A percentile compares a stretch with the other conserved stretches of the same genome.
phyloP scores from a whole-genome alignment of 75 land plant species.

The Cryptomeria japonica region DNA sequence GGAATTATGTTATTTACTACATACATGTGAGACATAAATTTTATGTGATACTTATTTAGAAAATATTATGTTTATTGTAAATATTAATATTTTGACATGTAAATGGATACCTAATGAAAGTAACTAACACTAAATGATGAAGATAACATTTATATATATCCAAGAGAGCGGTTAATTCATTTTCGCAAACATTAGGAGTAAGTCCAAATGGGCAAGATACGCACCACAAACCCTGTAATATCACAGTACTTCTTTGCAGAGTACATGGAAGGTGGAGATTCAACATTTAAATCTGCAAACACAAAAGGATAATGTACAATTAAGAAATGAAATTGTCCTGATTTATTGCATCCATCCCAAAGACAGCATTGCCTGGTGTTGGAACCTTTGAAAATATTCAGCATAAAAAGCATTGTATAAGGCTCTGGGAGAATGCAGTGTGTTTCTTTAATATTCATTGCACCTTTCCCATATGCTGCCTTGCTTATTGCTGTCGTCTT shows the following conservation, averaged over 20 bases:
- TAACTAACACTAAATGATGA: not conserved
- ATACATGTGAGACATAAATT: too few relatives aligned
- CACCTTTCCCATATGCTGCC: not conserved
- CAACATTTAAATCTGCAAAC: constrained; percentile 78
- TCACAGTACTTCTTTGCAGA: constrained; percentile 91
- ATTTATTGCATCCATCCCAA: not conserved
- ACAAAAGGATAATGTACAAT: not conserved
- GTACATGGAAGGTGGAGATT: constrained; percentile 90
- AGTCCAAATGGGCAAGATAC: constrained; percentile 7
- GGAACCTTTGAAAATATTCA: not conserved
- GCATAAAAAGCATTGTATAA: not conserved
- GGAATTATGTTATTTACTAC: too few relatives aligned
- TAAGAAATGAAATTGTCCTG: not conserved
- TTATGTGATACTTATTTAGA: too few relatives aligned
- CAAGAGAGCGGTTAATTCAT: not conserved
- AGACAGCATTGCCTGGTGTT: not conserved
- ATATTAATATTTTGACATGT: too few relatives aligned
- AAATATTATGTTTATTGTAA: too few relatives aligned
- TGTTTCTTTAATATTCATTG: not conserved
- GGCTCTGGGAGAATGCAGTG: not conserved
- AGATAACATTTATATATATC: not conserved
- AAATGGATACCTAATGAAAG: not conserved
- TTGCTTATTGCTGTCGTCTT: not conserved
- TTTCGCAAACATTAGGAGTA: not conserved
- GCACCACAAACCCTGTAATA: constrained; percentile 92